Evolutionary conservation across 768 basidiomycete genomes (phyloP), one percentile per base, ranked within the genome.

Genomic region (Pleurotus salmoneostramineus): DNA sequence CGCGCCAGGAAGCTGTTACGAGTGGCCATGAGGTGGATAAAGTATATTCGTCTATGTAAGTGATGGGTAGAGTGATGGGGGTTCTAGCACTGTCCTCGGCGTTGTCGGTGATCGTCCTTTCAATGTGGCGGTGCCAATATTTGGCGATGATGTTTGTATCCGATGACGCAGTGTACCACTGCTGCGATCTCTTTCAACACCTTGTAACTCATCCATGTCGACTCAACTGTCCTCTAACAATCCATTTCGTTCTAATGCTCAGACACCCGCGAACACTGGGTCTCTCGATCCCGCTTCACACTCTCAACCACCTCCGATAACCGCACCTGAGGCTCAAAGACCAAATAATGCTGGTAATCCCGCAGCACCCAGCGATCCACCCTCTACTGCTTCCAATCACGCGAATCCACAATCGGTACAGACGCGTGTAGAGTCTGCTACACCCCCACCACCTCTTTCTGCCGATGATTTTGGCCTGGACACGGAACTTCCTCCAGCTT

Each of bases 401-500:
- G 15, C 36, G 11, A 11, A 55, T n/a, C 35, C 15, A n/a, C 52
- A 36, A 27, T 6, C 27, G 15, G 32, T n/a, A 35, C n/a, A n/a
- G 50, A 7, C 34, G 7, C 50, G 37, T n/a, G 37, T n/a, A n/a
- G 8, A 51, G 14, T 32, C 27, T 27, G 6, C 21, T 15, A 11
- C 10, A 15, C 33, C 34, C 7, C 32, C 31, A 35, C 50, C 33
- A 15, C n/a, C 33, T 34, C 10, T 37, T 4, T 33, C 7, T 34
- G 4, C 52, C 10, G 52, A 55, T 43, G 52, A 55, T 40, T 55
- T 42, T 43, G 61, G 63, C 10, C 60, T 78, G 31, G 67, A 72
- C 2, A 85, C 85, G n/a, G 84, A 85, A 15, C 71, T 75, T 8
- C 89, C 89, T 0, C 90, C 90, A 0, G 83, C 89, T 0, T 92